phyloP scores from a whole-genome alignment of 495 filamentous ascomycete genomes.

The Penicillium antarcticum region DNA sequence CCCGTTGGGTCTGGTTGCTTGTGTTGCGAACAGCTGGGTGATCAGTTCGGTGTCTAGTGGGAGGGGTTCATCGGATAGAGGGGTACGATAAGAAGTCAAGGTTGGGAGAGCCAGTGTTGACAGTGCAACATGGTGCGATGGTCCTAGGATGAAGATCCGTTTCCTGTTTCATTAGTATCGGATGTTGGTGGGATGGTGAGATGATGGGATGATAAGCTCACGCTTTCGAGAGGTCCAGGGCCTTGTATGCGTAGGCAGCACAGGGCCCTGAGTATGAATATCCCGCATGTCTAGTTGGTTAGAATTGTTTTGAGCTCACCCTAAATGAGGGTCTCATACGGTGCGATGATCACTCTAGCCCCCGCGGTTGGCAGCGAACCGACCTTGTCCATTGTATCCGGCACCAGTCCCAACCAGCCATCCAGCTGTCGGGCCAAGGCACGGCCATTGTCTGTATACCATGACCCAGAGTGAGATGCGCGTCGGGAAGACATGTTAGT shows the following conservation, averaged over 20 bases:
- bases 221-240: constrained; percentile 79
- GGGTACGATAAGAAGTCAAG: constrained; percentile 76
- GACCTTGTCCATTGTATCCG: constrained; percentile 54
- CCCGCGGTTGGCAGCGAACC: constrained; percentile 65
- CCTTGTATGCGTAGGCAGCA: constrained; percentile 93
- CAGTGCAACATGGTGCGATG: constrained; percentile 86
- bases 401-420: constrained; percentile 71
- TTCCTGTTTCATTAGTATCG: constrained; percentile 51
- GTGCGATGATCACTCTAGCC: constrained; percentile 89
- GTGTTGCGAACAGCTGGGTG: constrained; percentile 54
- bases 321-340: constrained; percentile 51
- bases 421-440: constrained; percentile 71
- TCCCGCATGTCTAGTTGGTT: constrained; percentile 74
- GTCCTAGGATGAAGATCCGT: constrained; percentile 90
- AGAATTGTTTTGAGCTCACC: constrained; percentile 1
- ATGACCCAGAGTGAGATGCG: constrained; percentile 74
- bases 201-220: constrained; percentile 30
- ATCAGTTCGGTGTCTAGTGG: constrained; percentile 68
- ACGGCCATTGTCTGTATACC: constrained; percentile 68
- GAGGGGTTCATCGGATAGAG: constrained; percentile 74
- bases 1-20: constrained; percentile 28
- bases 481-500: constrained; percentile 56
- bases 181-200: neutral
- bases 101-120: constrained; percentile 72
- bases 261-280: constrained; percentile 94